These are phyloP conservation scores for Isatis lusitanica DNA, from an alignment of 441 rosid species.

Conservation along the genomic window DNA sequence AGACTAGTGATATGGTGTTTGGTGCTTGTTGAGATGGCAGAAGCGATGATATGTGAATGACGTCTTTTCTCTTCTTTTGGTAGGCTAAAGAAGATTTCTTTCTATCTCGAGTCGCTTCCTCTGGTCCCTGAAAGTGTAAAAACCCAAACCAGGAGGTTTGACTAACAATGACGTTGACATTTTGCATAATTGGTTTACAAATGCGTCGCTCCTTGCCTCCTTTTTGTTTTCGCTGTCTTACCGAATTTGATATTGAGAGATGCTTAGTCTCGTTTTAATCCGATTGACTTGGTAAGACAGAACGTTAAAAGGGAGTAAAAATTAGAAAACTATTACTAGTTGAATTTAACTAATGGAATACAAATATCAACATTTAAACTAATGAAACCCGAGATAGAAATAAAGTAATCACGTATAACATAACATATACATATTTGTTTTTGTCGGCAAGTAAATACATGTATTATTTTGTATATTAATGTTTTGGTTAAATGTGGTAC, in stretches of 20 bases:
- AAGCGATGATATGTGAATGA: conserved; percentile 1
- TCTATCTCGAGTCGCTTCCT: conserved; percentile 11
- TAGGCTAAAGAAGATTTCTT: conserved; percentile 3
- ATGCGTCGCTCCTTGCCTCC: not conserved
- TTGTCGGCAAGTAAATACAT: too few species aligned
- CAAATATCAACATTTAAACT: not conserved
- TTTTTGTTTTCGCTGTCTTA: not conserved
- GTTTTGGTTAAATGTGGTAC: not conserved
- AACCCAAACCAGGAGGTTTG: conserved; percentile 27
- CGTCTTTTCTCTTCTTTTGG: not conserved
- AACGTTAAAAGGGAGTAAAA: not conserved
- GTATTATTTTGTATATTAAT: not conserved
- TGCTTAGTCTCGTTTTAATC: not conserved
- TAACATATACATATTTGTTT: too few species aligned
- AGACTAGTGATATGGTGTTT: conserved; percentile 20
- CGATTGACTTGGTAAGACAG: not conserved
- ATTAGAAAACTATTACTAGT: not conserved
- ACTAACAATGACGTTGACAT: conserved; percentile 9
- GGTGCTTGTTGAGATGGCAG: conserved; percentile 23
- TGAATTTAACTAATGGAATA: not conserved
- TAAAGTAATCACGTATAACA: not conserved
- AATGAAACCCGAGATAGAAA: not conserved
- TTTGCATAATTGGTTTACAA: conserved; percentile 6
- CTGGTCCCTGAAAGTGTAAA: conserved; percentile 32
- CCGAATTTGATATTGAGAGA: not conserved